phyloP scores from a whole-genome alignment of 2,329 filamentous ascomycete species.

The Penicillium nordicum region DNA sequence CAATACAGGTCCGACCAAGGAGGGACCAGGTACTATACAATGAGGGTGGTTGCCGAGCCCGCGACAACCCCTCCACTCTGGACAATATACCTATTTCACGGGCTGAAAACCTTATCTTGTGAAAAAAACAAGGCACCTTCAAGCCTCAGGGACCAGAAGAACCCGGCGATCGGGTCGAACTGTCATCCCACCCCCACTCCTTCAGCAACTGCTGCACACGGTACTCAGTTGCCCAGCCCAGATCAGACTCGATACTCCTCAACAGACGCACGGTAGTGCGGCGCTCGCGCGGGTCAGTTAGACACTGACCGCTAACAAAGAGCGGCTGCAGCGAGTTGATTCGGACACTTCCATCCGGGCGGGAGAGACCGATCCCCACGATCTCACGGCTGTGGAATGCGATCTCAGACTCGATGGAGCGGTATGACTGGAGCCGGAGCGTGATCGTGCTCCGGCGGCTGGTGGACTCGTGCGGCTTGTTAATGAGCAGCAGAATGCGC shows the following conservation, averaged over 20 bases:
- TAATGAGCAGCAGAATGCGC: constrained; percentile 42
- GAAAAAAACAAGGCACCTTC: neutral
- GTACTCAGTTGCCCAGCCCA: constrained; percentile 63
- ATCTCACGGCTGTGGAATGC: constrained; percentile 60
- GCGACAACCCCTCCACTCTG: neutral
- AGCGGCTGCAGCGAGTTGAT: constrained; percentile 61
- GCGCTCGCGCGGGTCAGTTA: constrained; percentile 54
- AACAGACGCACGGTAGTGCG: constrained; percentile 55
- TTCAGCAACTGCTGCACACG: constrained; percentile 52
- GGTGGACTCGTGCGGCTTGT: constrained; percentile 44
- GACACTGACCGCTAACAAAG: constrained; percentile 61
- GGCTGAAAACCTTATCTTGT: neutral
- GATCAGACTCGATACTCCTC: constrained; percentile 58
- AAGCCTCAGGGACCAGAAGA: constrained; percentile 8
- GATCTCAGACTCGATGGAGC: constrained; percentile 55
- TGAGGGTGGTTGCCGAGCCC: neutral
- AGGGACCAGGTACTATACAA: neutral
- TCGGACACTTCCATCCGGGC: constrained; percentile 56
- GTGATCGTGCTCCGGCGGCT: constrained; percentile 52
- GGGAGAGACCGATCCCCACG: constrained; percentile 56
- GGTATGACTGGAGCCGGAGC: constrained; percentile 55
- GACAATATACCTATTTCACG: neutral
- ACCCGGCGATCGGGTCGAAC: constrained; percentile 6
- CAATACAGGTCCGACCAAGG: neutral
- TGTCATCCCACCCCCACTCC: constrained; percentile 40